Percentiles rank a stretch among this genome's conserved stretches.
phyloP scores from a whole-genome alignment of 345 rosid species.

The Garcia nutans region DNA sequence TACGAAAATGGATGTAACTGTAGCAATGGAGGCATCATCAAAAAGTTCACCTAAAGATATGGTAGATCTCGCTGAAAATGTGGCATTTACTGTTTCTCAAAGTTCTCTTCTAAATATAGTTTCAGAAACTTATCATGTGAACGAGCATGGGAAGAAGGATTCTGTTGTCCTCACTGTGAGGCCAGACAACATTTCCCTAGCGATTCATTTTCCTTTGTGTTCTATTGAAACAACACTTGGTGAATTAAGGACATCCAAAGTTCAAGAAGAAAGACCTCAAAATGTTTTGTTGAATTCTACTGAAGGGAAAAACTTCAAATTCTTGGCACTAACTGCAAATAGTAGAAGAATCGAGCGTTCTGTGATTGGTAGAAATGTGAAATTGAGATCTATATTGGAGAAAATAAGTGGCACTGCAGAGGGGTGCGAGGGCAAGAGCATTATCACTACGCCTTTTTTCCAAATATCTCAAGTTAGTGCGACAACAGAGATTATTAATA shows the following conservation, averaged over 20 bases:
- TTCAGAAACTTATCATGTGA: slow-evolving; percentile 25
- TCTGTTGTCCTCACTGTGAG: slow-evolving; percentile 31
- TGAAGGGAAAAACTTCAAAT: slow-evolving; percentile 47
- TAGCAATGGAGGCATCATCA: slow-evolving; percentile 21
- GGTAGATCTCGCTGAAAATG: slow-evolving; percentile 23
- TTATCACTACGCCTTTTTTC: slow-evolving; percentile 60
- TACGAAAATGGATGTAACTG: slow-evolving; percentile 38
- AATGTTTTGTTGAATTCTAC: slow-evolving; percentile 24
- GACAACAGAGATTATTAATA: slow-evolving; percentile 42
- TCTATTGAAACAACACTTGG: slow-evolving; percentile 28
- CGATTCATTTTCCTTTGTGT: slow-evolving; percentile 52
- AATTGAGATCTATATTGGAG: slow-evolving; percentile 50
- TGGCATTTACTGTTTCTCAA: slow-evolving; percentile 24
- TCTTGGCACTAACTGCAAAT: slow-evolving; percentile 40
- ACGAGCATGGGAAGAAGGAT: slow-evolving; percentile 30
- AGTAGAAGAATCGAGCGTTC: slow-evolving; percentile 47
- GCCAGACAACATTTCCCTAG: slow-evolving; percentile 57
- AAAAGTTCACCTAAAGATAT: slow-evolving; percentile 22
- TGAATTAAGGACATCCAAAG: slow-evolving; percentile 35
- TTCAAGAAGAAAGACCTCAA: slow-evolving; percentile 27
- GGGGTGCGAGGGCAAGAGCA: slow-evolving; percentile 33
- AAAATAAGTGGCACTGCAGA: slow-evolving; percentile 46
- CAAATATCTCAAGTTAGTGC: slow-evolving; percentile 50
- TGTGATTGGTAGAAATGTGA: slow-evolving; percentile 42
- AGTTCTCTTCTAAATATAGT: slow-evolving; percentile 26